phyloP scores from a whole-genome alignment of 1,284 basidiomycete genomes.

The Phlebopus sp. region DNA sequence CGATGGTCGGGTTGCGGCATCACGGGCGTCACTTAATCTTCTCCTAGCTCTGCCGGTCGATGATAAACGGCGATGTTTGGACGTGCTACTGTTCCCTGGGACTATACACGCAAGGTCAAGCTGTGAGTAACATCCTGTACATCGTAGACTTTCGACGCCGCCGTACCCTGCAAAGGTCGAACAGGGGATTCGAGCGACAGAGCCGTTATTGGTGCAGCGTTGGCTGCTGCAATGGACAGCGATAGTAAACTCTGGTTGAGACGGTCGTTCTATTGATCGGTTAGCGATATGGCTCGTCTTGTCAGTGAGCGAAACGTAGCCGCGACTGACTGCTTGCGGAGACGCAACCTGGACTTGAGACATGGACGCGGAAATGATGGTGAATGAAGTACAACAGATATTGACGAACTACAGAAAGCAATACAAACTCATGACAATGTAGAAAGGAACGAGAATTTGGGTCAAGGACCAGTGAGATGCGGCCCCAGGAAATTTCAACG shows the following conservation, averaged over 20 bases:
- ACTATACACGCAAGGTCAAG: conserved; percentile 15
- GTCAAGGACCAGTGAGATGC: conserved; percentile 1
- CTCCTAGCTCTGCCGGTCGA: conserved; percentile 65
- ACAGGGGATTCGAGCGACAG: conserved; percentile 20
- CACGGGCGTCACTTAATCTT: conserved; percentile 71
- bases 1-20: conserved; percentile 69
- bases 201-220: conserved; percentile 45
- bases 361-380: conserved; percentile 5
- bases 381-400: conserved; percentile 1
- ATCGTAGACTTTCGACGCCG: neutral
- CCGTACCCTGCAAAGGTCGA: conserved; percentile 19
- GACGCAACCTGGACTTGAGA: conserved; percentile 6
- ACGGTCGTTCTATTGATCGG: conserved; percentile 7
- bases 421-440: conserved; percentile 29
- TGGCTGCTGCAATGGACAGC: conserved; percentile 58
- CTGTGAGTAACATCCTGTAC: neutral
- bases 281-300: neutral
- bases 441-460: conserved; percentile 13
- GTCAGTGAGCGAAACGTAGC: neutral
- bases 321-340: conserved; percentile 10
- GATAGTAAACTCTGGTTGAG: conserved; percentile 53
- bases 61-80: conserved; percentile 62
- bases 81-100: conserved; percentile 31
- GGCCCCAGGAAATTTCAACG: conserved; percentile 15
- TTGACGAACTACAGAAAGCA: conserved; percentile 8